Conservation (phyloP, 2,329 filamentous ascomycete species). For the Fusarium sororula region DNA sequence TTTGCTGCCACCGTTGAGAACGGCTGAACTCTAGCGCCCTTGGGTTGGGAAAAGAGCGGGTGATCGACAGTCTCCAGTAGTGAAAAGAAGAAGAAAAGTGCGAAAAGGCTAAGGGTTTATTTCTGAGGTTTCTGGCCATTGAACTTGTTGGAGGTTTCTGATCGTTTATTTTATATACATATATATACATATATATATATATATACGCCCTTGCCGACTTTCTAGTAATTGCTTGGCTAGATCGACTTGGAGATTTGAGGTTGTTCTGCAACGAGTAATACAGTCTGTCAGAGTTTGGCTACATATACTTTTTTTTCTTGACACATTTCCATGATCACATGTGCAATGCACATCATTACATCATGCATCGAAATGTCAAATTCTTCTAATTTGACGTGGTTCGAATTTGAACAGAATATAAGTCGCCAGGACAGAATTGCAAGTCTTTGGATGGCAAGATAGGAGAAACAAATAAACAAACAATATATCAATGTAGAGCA, state of each 20-base stretch:
- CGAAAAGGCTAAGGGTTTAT: not conserved
- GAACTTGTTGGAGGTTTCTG: not conserved
- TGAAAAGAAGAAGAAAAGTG: not conserved
- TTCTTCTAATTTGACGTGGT: not conserved
- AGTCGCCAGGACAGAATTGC: not conserved
- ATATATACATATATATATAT: not conserved
- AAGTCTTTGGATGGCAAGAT: not conserved
- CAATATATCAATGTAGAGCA: not conserved
- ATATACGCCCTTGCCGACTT: not conserved
- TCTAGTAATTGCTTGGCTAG: not conserved
- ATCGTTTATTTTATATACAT: not conserved
- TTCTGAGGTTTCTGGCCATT: not conserved
- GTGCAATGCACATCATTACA: constrained; percentile 15
- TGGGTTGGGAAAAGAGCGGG: not conserved
- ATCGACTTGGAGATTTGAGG: not conserved
- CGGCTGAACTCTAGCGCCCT: constrained; percentile 7
- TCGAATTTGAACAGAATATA: not conserved
- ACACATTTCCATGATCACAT: not conserved
- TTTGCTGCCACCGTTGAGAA: not conserved
- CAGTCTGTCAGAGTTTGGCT: not conserved
- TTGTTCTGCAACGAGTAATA: not conserved
- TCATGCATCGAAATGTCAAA: not conserved
- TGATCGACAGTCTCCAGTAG: constrained; percentile 22
- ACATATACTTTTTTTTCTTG: not conserved
- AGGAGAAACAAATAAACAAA: not conserved